phyloP scores from a whole-genome alignment of 495 filamentous ascomycete genomes.

The Talaromyces proteolyticus region DNA sequence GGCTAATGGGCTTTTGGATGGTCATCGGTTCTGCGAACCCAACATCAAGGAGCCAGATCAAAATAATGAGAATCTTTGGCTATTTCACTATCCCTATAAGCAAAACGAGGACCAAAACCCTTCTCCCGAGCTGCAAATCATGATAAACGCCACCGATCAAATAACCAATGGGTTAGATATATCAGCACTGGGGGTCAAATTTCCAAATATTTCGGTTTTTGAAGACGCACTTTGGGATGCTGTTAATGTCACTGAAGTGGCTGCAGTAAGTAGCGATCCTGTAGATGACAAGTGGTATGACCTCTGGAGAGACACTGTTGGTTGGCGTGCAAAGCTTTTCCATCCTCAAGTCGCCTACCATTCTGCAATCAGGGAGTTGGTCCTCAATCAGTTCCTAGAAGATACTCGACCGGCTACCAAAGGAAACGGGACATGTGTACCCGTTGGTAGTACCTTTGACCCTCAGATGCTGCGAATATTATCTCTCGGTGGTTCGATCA shows the following conservation, averaged over 20 bases:
- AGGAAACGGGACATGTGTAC: background rate
- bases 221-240: background rate
- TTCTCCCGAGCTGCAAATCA: too few relatives aligned
- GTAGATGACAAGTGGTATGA: background rate
- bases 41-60: background rate
- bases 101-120: background rate
- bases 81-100: too few relatives aligned
- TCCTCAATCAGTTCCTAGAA: conserved; percentile 1
- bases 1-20: conserved; percentile 1
- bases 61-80: background rate
- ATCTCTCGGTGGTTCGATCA: background rate
- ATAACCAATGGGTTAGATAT: too few relatives aligned
- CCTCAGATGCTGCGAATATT: background rate
- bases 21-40: conserved; percentile 4
- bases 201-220: too few relatives aligned
- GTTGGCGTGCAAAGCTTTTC: conserved; percentile 8
- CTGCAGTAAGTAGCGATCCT: background rate
- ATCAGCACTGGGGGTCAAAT: too few relatives aligned
- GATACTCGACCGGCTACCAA: background rate
- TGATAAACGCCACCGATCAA: too few relatives aligned
- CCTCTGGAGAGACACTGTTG: background rate
- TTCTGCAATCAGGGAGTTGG: background rate
- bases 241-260: background rate
- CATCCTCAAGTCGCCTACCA: conserved; percentile 8
- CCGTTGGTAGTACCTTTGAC: background rate